Conservation (phyloP, 768 basidiomycete species). For the Pleurotus giganteus region DNA sequence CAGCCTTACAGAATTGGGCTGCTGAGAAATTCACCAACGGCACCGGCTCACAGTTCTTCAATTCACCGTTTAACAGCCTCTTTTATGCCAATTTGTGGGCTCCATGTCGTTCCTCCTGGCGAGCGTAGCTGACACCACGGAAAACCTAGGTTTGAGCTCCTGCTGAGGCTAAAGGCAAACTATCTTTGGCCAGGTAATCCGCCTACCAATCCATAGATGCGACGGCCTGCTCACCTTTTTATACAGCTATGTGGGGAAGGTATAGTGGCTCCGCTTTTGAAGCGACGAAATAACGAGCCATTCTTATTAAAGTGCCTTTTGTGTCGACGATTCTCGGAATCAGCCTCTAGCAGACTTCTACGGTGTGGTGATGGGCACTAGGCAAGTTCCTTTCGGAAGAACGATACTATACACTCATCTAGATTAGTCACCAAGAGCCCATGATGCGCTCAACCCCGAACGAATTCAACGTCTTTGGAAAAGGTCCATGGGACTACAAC, state of each 20-base stretch:
- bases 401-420: neutral
- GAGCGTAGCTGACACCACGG: neutral
- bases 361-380: conserved; percentile 73
- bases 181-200: conserved; percentile 63
- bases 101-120: too few species aligned
- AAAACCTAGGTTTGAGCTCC: conserved; percentile 53
- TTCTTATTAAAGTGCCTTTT: conserved; percentile 42
- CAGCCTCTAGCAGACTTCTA: conserved; percentile 61
- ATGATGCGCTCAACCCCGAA: conserved; percentile 71
- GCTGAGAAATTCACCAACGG: conserved; percentile 66
- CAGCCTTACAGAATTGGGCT: conserved; percentile 70
- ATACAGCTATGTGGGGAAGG: conserved; percentile 43
- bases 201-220: neutral
- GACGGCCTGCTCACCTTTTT: neutral
- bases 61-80: conserved; percentile 59
- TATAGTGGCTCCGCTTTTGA: conserved; percentile 12
- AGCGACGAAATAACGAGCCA: neutral
- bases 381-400: conserved; percentile 25
- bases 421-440: conserved; percentile 62
- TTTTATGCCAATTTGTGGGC: conserved; percentile 58
- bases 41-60: conserved; percentile 44
- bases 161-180: conserved; percentile 67
- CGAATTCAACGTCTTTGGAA: conserved; percentile 58
- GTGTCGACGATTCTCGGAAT: conserved; percentile 57
- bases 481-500: conserved; percentile 62